Evolutionary conservation across 192 early-diverging fungal genomes (phyloP).

Genomic region (Spizellomyces punctatus): DNA sequence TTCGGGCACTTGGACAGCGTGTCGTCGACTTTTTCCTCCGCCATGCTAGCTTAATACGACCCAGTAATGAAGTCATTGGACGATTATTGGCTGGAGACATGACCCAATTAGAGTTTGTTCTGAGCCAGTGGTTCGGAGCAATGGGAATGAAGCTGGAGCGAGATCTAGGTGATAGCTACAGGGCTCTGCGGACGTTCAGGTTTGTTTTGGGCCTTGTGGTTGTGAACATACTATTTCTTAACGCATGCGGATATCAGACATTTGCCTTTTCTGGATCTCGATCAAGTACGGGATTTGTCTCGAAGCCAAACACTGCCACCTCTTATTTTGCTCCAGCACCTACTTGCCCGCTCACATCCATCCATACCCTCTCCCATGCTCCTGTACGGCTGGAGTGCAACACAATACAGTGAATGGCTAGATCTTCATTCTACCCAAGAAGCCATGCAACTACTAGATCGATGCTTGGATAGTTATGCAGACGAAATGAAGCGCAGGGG

Average conservation of each 20-base stretch:
- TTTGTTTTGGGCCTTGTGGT: slow-evolving; percentile 19
- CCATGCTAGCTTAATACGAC: slow-evolving; percentile 65
- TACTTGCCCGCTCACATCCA: slow-evolving; percentile 59
- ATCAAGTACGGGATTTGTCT: slow-evolving; percentile 47
- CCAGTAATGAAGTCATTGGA: slow-evolving; percentile 64
- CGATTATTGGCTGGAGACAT: slow-evolving; percentile 70
- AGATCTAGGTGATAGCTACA: slow-evolving; percentile 58
- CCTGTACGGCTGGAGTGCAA: slow-evolving; percentile 58
- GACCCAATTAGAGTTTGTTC: slow-evolving; percentile 71
- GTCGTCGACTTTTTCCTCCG: slow-evolving; percentile 64
- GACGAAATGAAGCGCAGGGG: slow-evolving; percentile 40
- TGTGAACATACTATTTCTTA: background rate
- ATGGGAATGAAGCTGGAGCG: slow-evolving; percentile 59
- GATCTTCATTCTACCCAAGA: slow-evolving; percentile 59
- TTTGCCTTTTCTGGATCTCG: slow-evolving; percentile 65
- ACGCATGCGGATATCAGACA: slow-evolving; percentile 36
- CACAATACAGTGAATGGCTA: slow-evolving; percentile 71
- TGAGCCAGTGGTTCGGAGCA: slow-evolving; percentile 64
- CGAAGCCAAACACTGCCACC: slow-evolving; percentile 51
- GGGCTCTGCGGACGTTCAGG: slow-evolving; percentile 62
- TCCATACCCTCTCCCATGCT: slow-evolving; percentile 57
- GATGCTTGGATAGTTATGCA: slow-evolving; percentile 48
- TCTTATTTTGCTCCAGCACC: slow-evolving; percentile 62
- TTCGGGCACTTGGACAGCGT: slow-evolving; percentile 43
- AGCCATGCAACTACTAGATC: slow-evolving; percentile 44